A percentile compares a stretch with the other conserved stretches of the same genome.
phyloP scores from a whole-genome alignment of 768 basidiomycete species.

The Ramaria rubella region DNA sequence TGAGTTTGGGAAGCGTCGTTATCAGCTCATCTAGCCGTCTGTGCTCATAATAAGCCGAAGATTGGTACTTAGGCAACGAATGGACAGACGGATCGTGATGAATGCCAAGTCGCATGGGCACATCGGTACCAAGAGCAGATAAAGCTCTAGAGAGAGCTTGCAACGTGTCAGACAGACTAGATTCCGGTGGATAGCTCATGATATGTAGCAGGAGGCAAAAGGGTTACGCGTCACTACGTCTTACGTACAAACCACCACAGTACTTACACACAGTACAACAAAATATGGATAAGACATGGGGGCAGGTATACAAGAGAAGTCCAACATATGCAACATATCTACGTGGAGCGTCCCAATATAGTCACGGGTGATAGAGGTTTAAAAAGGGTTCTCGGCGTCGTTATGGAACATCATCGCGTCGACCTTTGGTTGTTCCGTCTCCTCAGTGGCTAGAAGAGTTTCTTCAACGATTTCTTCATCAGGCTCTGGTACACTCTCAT shows the following conservation, averaged over 20 bases:
- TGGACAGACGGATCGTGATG: conserved; percentile 8
- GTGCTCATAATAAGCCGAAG: neutral
- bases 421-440: neutral
- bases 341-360: neutral
- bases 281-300: neutral
- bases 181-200: conserved; percentile 8
- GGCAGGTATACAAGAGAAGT: neutral
- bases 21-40: conserved; percentile 31
- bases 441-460: too few species aligned
- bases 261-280: conserved; percentile 4
- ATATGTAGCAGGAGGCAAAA: neutral
- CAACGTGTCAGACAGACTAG: neutral
- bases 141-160: conserved; percentile 7
- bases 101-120: neutral
- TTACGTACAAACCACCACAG: neutral
- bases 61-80: neutral
- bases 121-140: conserved; percentile 3
- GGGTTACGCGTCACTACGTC: neutral
- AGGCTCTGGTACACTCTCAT: conserved; percentile 21
- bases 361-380: conserved; percentile 13
- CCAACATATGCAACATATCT: conserved; percentile 2
- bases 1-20: conserved; percentile 40
- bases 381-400: conserved; percentile 74
- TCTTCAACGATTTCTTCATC: conserved; percentile 1
- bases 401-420: conserved; percentile 10